phyloP scores from a whole-genome alignment of 441 rosid species.

The Erodium moschatum region DNA sequence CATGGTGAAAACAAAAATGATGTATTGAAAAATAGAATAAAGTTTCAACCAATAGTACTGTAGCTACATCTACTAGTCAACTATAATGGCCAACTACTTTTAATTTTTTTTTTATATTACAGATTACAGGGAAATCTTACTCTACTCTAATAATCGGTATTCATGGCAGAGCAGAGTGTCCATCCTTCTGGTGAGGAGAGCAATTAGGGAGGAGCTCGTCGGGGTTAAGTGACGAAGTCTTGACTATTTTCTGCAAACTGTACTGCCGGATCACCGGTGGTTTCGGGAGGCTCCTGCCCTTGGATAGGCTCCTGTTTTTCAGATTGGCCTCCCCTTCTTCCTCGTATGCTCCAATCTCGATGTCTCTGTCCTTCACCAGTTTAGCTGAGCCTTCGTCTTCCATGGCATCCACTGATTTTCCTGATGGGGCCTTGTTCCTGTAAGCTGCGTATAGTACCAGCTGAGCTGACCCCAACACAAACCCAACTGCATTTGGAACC shows the following conservation, averaged over 20 bases:
- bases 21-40: not conserved
- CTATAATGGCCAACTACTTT: not conserved
- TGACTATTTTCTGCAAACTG: conserved; percentile 28
- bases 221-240: conserved; percentile 28
- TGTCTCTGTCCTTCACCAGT: conserved; percentile 19
- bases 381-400: conserved; percentile 29
- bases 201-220: conserved; percentile 22
- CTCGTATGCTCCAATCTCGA: conserved; percentile 23
- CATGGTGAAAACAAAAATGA: not conserved
- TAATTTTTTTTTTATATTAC: no score
- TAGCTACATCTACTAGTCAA: not conserved
- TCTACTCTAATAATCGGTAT: no score
- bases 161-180: no score
- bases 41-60: not conserved
- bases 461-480: conserved; percentile 39
- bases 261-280: conserved; percentile 19
- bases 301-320: conserved; percentile 20
- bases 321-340: not conserved
- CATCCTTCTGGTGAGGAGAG: no score
- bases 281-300: conserved; percentile 34
- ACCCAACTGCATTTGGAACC: conserved; percentile 44
- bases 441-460: conserved; percentile 32
- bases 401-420: no score
- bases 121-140: no score
- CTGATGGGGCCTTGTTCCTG: conserved; percentile 26